Percentiles rank a stretch among this genome's conserved stretches.
phyloP scores from a whole-genome alignment of 768 basidiomycete species.

The Clitopilus hobsonii region DNA sequence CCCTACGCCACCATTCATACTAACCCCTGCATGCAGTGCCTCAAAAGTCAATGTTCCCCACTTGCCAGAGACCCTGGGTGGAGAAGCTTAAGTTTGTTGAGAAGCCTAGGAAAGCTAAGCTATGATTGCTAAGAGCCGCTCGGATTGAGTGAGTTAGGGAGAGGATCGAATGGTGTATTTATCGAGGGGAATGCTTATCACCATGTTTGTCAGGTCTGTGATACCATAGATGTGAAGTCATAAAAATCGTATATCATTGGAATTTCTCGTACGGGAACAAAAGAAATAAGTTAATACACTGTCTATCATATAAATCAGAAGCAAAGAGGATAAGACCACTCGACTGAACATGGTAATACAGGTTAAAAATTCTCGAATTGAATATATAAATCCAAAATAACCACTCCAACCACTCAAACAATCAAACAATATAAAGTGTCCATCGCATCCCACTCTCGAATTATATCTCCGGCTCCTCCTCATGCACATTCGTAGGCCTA shows the following conservation, averaged over 20 bases:
- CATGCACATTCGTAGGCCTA: not conserved
- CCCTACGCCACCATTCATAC: not conserved
- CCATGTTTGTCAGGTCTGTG: no score
- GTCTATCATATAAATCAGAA: not conserved
- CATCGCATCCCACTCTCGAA: not conserved
- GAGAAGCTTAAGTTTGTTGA: conserved; percentile 16
- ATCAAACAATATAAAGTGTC: no score
- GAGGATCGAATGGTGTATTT: not conserved
- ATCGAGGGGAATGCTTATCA: no score
- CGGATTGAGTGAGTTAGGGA: not conserved
- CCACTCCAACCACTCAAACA: no score
- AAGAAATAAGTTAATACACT: not conserved
- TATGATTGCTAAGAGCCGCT: no score
- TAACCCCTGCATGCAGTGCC: conserved; percentile 16
- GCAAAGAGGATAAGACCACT: no score
- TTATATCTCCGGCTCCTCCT: not conserved
- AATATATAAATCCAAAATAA: not conserved
- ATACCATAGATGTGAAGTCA: no score
- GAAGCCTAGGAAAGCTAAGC: conserved; percentile 5
- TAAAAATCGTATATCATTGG: no score
- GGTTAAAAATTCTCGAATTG: not conserved
- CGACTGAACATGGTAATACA: not conserved
- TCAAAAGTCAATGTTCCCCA: conserved; percentile 20
- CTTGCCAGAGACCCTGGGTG: conserved; percentile 18
- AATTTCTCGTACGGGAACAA: no score